Conservation (phyloP, 441 rosid genomes). For the Capsella rubella region DNA sequence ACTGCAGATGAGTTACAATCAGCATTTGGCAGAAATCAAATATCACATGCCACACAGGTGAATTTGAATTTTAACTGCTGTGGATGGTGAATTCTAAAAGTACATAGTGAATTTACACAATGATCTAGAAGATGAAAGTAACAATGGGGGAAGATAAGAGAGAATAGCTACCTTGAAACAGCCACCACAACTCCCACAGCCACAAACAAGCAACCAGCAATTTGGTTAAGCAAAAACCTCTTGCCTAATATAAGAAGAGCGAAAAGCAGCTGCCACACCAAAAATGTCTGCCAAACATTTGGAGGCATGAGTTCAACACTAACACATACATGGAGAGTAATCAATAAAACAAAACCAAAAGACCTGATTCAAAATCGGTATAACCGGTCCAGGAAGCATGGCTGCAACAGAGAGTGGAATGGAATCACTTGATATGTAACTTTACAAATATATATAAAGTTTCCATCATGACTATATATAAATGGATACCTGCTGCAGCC, state of each 20-base stretch:
- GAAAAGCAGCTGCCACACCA: conserved; percentile 86
- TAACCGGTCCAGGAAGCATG: conserved; percentile 93
- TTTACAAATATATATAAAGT: conserved; percentile 23
- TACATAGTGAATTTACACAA: background rate
- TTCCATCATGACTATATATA: conserved; percentile 6
- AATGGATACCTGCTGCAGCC: conserved; percentile 78
- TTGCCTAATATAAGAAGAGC: conserved; percentile 67
- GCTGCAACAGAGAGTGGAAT: conserved; percentile 53
- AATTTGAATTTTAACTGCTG: background rate
- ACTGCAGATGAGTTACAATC: conserved; percentile 53
- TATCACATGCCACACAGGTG: conserved; percentile 4
- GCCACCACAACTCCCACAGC: conserved; percentile 80
- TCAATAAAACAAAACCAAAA: conserved; percentile 24
- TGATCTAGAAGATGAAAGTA: conserved; percentile 10
- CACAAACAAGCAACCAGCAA: conserved; percentile 81
- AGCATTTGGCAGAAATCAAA: conserved; percentile 20
- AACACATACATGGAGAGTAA: background rate
- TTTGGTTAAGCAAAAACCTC: conserved; percentile 68
- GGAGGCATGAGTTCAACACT: background rate
- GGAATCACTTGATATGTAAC: conserved; percentile 29
- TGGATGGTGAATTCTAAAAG: background rate
- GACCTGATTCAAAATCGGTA: conserved; percentile 86
- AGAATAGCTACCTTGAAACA: conserved; percentile 64
- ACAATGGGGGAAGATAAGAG: conserved; percentile 2
- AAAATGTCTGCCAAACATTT: conserved; percentile 63